Base-by-base conservation (phyloP, 768 basidiomycete genomes). In the Pleurotus ostreatus region DNA sequence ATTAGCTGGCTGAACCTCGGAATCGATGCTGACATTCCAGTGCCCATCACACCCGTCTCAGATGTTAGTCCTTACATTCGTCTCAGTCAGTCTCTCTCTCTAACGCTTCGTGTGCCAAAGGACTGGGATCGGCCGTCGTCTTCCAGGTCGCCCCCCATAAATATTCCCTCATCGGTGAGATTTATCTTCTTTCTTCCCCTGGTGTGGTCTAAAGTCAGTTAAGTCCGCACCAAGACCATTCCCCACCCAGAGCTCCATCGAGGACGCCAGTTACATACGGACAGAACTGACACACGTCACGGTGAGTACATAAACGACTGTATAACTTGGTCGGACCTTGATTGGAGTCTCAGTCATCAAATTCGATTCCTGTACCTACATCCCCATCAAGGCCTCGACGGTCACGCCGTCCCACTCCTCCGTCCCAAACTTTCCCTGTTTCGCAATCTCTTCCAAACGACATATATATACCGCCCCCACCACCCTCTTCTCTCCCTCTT, bases 391-490 rank as follows among this genome's bases (percentile, higher is more conserved):
- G 58, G 12, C 61, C 63, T 26, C 62, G 54, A 54, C 61, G 56
- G n/a, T 62, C 65, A 16, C 62, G 61, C 26, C 66, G 62, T 25
- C 61, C 57, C 16, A 44, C 62, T 44, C 57, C 61, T 8, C 59
- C 62, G 55, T 57, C 58, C 39, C 49, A 11, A 26, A 57, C 37
- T 55, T 57, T 38, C 51, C 58, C 58, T 58, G 57, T 26, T 54
- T 59, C 56, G 59, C 40, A 47, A 54, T 59, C 60, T 13, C 48
- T 49, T 23, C 47, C 49, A 60, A 57, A 43, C 58, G 57, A 57
- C 49, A 60, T 52, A 61, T 61, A 57, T 56, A 56, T 55, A 56
- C 61, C 61, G 58, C 63, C 37, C 60, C 64, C 65, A 38, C 63
- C 65, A 46, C 57, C 61, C 26, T 62, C 63, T 53, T 61, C 68